Evolutionary conservation across 441 rosid species (phyloP), one percentile per base, ranked within the genome.

Genomic region (Gossypium gossypioides): DNA sequence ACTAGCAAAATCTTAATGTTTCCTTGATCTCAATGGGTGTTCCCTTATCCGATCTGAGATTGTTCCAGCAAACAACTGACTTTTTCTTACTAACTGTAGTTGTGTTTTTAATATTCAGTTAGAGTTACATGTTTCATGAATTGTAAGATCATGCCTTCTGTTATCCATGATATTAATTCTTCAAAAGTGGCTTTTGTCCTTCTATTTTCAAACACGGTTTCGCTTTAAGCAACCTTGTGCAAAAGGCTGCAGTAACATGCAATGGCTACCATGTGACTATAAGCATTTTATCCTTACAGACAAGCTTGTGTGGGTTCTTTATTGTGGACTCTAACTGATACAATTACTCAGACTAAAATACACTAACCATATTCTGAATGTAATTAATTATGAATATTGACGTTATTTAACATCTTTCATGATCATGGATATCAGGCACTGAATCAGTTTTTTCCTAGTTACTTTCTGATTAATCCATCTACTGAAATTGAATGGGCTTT

Each of bases 91-190:
- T 59, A n/a, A 59, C 44, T 59, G 44, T 7, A n/a, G 15, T 59
- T 59, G 37, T 16, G 16, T n/a, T 59, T 6, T n/a, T 27, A 29
- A 59, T n/a, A n/a, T 15, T 59, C 40, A 0, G 40, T 29, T 59
- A 59, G 27, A 6, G 21, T 8, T 27, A 59, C 32, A 27, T n/a
- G 44, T 59, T 27, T 59, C 65, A 59, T 29, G 5, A 27, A 40
- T 59, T 27, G 16, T 27, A 7, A 29, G 42, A 16, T n/a, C 44
- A n/a, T 1, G 65, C 44, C 6, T 59, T 29, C 32, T n/a, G 42
- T 59, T 59, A n/a, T 54, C 25, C 44, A n/a, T 29, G 65, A 59
- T 29, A 57, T 18, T 59, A 59, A 59, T 59, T 59, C 42, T 59
- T 59, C 19, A 59, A 27, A 59, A 2, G 21, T 4, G 27, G 1